These are phyloP conservation scores for Venturiaceae sp. DNA, from an alignment of 2,329 filamentous ascomycete genomes.

Conservation along the genomic window DNA sequence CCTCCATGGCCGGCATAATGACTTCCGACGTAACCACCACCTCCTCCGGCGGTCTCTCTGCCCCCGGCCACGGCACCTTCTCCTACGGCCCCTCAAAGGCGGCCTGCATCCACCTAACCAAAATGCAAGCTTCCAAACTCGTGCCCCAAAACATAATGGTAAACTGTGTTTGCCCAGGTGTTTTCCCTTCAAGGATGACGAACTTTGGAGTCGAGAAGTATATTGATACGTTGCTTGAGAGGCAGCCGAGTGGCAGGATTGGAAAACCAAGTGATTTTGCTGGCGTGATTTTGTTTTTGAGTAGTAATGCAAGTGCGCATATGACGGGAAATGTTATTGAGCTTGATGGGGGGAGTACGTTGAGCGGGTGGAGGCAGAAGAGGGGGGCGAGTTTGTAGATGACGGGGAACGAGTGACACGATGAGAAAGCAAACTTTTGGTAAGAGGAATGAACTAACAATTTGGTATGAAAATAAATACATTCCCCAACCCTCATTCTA, in stretches of 20 bases:
- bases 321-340: constrained; percentile 39
- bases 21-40: constrained; percentile 37
- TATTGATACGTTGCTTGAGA: constrained; percentile 34
- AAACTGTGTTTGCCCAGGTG: constrained; percentile 33
- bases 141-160: constrained; percentile 44
- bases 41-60: constrained; percentile 39
- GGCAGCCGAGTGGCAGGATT: constrained; percentile 36
- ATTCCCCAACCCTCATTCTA: too few species aligned
- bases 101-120: constrained; percentile 42
- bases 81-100: constrained; percentile 45
- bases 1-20: constrained; percentile 34
- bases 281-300: constrained; percentile 35
- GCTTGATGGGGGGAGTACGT: constrained; percentile 35
- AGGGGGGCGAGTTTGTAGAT: too few species aligned
- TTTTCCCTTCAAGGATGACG: constrained; percentile 45
- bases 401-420: too few species aligned
- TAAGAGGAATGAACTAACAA: too few species aligned
- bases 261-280: constrained; percentile 39
- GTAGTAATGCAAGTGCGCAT: constrained; percentile 29
- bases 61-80: constrained; percentile 42
- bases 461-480: too few species aligned
- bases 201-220: constrained; percentile 41
- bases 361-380: constrained; percentile 28
- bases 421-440: too few species aligned
- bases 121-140: constrained; percentile 40